Conservation (phyloP, 208 protist species). For the Acanthamoeba lugdunensis region DNA sequence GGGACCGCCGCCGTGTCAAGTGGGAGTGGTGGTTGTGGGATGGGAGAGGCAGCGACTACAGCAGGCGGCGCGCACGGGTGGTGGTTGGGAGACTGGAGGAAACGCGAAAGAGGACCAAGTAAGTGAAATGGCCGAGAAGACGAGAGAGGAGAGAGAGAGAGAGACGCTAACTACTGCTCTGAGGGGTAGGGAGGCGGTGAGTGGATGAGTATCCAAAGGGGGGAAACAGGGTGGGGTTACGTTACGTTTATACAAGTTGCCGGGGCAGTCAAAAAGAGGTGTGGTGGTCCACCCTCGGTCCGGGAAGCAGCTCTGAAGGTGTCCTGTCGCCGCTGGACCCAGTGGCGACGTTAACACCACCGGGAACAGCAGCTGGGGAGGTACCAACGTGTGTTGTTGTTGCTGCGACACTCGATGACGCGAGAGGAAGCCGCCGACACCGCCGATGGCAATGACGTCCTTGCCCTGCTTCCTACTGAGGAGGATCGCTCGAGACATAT, state of each 20-base stretch:
- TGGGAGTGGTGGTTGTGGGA: too few species aligned
- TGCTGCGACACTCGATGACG: neutral
- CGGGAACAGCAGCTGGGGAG: neutral
- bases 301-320: neutral
- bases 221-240: neutral
- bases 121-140: neutral
- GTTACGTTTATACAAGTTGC: neutral
- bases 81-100: neutral
- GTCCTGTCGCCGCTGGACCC: neutral
- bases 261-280: neutral
- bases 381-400: neutral
- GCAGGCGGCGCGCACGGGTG: too few species aligned
- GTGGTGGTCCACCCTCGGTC: neutral
- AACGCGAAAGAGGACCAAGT: neutral
- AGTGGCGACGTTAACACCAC: too few species aligned
- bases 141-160: neutral
- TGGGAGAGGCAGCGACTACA: neutral
- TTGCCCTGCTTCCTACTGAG: neutral
- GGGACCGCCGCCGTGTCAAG: too few species aligned
- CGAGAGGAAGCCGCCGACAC: neutral
- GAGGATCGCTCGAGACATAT: neutral
- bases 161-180: neutral
- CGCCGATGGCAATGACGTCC: neutral
- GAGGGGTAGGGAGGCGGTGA: neutral
- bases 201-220: neutral